Evolutionary conservation across 345 rosid genomes (phyloP).

Genomic region (Linum lewisii): DNA sequence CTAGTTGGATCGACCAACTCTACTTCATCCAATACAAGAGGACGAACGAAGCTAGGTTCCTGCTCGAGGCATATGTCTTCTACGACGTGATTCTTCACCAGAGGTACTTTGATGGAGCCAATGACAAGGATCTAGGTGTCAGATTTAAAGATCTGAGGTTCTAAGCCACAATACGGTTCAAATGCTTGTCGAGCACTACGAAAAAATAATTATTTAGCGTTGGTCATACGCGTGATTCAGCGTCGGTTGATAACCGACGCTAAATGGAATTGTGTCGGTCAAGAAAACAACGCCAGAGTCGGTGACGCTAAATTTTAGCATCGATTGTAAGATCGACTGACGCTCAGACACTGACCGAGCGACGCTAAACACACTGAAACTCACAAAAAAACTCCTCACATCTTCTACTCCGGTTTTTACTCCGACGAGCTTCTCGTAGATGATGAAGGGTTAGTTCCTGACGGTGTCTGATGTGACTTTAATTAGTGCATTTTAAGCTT

Average conservation of each 20-base stretch:
- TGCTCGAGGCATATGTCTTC: constrained; percentile 79
- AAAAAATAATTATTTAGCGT: too few relatives aligned
- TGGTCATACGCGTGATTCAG: too few relatives aligned
- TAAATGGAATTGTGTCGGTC: too few relatives aligned
- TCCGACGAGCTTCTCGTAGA: constrained; percentile 80
- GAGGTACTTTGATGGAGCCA: constrained; percentile 59
- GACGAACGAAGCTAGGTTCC: constrained; percentile 73
- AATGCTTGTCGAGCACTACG: constrained; percentile 15
- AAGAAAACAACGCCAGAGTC: too few relatives aligned
- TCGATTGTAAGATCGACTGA: too few relatives aligned
- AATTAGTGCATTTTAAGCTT: too few relatives aligned
- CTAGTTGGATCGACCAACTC: constrained; percentile 97
- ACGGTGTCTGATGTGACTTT: too few relatives aligned
- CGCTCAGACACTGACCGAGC: too few relatives aligned
- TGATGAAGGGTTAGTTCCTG: constrained; percentile 76
- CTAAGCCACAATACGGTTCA: constrained; percentile 57
- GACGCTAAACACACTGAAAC: too few relatives aligned
- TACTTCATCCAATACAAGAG: constrained; percentile 91
- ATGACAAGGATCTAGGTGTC: constrained; percentile 53
- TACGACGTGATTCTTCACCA: constrained; percentile 83
- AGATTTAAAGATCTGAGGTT: constrained; percentile 80
- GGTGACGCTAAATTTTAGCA: too few relatives aligned
- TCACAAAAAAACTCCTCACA: too few relatives aligned
- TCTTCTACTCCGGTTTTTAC: constrained; percentile 36
- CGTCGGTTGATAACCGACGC: too few relatives aligned